Evolutionary conservation across 1,139 yeast species (phyloP).

Genomic region (Kodamaea ohmeri): DNA sequence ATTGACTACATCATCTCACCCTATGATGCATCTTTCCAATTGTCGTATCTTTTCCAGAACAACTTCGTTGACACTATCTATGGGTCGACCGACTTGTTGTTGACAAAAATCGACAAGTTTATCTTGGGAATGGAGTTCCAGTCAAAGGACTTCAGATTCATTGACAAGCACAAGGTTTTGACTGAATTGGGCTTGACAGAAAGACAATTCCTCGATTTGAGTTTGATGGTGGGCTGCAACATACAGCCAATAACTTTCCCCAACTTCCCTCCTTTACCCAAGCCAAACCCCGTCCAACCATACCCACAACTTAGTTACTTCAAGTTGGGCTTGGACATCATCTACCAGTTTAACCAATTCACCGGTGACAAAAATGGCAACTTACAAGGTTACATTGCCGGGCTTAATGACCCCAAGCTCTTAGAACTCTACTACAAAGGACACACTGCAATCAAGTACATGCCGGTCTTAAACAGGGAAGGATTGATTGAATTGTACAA

Average conservation of each 20-base stretch:
- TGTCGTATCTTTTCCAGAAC: constrained; percentile 62
- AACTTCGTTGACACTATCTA: constrained; percentile 69
- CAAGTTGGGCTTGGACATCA: constrained; percentile 42
- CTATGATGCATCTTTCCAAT: constrained; percentile 76
- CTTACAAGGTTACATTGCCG: constrained; percentile 36
- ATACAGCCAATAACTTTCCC: constrained; percentile 67
- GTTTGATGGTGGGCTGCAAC: constrained; percentile 75
- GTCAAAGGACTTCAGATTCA: constrained; percentile 60
- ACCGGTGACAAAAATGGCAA: constrained; percentile 28
- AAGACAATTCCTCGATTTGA: constrained; percentile 70
- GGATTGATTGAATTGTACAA: constrained; percentile 67
- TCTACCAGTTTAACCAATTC: constrained; percentile 37
- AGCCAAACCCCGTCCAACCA: constrained; percentile 43
- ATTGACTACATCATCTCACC: constrained; percentile 80
- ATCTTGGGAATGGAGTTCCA: constrained; percentile 71
- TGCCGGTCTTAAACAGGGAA: constrained; percentile 68
- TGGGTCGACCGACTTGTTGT: constrained; percentile 78
- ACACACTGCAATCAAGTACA: constrained; percentile 38
- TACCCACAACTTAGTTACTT: constrained; percentile 44
- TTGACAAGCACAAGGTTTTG: constrained; percentile 59
- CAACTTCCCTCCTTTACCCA: constrained; percentile 51
- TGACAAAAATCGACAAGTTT: constrained; percentile 65
- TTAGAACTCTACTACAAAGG: constrained; percentile 41
- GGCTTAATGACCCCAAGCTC: constrained; percentile 38
- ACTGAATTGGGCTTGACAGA: constrained; percentile 58